Conservation (phyloP, 495 filamentous ascomycete species). For the Tuber melanosporum region DNA sequence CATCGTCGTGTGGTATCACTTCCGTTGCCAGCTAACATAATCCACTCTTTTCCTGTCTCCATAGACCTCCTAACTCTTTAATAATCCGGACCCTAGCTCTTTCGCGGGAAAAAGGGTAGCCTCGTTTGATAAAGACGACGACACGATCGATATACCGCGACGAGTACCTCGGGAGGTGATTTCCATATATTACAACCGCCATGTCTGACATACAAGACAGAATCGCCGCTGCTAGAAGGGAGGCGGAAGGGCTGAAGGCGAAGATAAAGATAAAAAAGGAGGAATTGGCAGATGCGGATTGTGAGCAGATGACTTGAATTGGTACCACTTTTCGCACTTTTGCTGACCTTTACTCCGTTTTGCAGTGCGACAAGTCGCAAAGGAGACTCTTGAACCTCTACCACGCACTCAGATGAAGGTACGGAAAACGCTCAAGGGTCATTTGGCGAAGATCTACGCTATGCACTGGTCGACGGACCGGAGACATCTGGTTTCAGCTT, state of each 20-base stretch:
- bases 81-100: constrained; percentile 14
- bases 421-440: constrained; percentile 89
- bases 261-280: constrained; percentile 99
- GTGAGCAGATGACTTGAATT: constrained; percentile 47
- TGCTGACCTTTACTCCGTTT: constrained; percentile 25
- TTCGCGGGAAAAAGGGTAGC: constrained; percentile 12
- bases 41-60: constrained; percentile 29
- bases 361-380: constrained; percentile 84
- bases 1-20: constrained; percentile 30
- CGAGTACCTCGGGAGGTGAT: constrained; percentile 7
- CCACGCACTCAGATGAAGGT: constrained; percentile 94
- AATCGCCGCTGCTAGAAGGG: constrained; percentile 93
- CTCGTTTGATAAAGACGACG: constrained; percentile 28
- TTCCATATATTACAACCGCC: constrained; percentile 7
- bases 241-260: constrained; percentile 96
- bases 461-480: constrained; percentile 99
- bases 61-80: constrained; percentile 30
- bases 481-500: constrained; percentile 94
- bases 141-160: constrained; percentile 18
- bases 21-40: constrained; percentile 28
- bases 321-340: constrained; percentile 8
- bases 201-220: constrained; percentile 64
- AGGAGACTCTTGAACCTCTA: constrained; percentile 77
- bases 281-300: constrained; percentile 92
- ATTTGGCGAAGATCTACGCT: constrained; percentile 97